Base-by-base conservation (phyloP, 768 basidiomycete genomes). In the Trametes gibbosa region DNA sequence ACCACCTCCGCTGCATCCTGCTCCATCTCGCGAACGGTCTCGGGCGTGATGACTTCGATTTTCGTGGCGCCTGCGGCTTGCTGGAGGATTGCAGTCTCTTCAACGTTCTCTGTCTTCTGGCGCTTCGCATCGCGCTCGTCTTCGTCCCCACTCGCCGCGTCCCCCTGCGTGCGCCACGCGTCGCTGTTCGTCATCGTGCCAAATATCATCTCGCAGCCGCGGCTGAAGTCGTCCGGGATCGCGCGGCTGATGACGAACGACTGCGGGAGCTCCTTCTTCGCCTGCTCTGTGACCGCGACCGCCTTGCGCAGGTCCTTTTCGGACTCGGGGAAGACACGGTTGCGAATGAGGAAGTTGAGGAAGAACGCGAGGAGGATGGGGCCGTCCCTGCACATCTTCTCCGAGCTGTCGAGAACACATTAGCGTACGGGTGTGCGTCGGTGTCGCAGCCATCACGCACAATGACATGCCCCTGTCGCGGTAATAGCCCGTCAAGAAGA, bases 401-500 rank as follows among this genome's bases (percentile, higher is more conserved):
- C 78, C 19, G 73, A 73, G 73, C 81, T 84, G 71, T 46, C 24
- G 37, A 8, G 17, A 25, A 1, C 24, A 42, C 27, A 16, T 37
- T 19, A 50, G 41, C 43, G 21, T 39, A 19, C 60, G 24, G 47
- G 34, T 25, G 35, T 24, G 27, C 49, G 39, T 56, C 19, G 23
- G 54, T 10, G 54, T 32, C 29, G 50, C 40, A 29, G 7, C 47
- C 46, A 52, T 34, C 27, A 61, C 78, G n/a, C 59, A 89, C 89
- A 86, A 90, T 54, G 84, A 79, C 47, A 89, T 77, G 24, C 90
- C 90, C 56, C 83, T 82, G 53, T 84, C 80, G 35, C 82, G 77
- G 73, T 84, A 86, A 64, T 83, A 81, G 5, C 87, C 87, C 0
- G 88, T 87, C 59, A 92, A 74, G 71, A 90, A 92, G 19, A 89